These are phyloP conservation scores for Penicillium sp. DNA, from an alignment of 2,329 filamentous ascomycete species.

Conservation along the genomic window DNA sequence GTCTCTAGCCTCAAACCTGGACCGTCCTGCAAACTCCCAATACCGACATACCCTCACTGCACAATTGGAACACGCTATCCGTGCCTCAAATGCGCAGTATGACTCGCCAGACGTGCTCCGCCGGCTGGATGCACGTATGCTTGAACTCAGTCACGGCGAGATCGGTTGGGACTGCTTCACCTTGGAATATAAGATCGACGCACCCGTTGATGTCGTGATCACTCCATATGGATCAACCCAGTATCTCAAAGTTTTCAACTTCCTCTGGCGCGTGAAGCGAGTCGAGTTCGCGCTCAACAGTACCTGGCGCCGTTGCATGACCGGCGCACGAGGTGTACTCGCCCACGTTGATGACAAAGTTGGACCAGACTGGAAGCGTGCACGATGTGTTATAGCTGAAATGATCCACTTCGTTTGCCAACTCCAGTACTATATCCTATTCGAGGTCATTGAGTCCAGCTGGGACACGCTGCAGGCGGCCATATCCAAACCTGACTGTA, in stretches of 20 bases:
- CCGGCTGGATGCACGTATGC: constrained; percentile 93
- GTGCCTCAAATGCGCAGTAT: constrained; percentile 94
- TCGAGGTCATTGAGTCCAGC: constrained; percentile 95
- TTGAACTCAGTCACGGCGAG: constrained; percentile 92
- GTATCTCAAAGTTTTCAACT: constrained; percentile 99
- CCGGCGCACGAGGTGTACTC: constrained; percentile 86
- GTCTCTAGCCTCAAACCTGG: constrained; percentile 85
- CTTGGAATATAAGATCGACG: constrained; percentile 96
- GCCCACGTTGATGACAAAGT: constrained; percentile 72
- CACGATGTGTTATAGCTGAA: constrained; percentile 84
- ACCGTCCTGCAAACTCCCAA: constrained; percentile 92
- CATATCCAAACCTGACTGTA: constrained; percentile 81
- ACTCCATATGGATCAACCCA: constrained; percentile 94
- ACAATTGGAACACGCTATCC: constrained; percentile 96
- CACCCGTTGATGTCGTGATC: constrained; percentile 93
- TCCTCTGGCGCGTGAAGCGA: constrained; percentile 95
- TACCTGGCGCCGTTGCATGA: constrained; percentile 95
- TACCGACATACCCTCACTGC: constrained; percentile 96
- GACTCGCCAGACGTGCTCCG: constrained; percentile 89
- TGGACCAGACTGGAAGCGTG: constrained; percentile 82
- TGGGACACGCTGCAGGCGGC: constrained; percentile 88
- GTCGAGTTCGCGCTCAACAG: constrained; percentile 91
- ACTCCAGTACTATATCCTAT: constrained; percentile 96
- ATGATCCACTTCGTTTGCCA: constrained; percentile 99
- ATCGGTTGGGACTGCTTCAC: constrained; percentile 99